Percentiles rank a stretch among this genome's conserved stretches.
Conservation (phyloP, 2,329 filamentous ascomycete species). For the Talaromyces albobiverticillius region DNA sequence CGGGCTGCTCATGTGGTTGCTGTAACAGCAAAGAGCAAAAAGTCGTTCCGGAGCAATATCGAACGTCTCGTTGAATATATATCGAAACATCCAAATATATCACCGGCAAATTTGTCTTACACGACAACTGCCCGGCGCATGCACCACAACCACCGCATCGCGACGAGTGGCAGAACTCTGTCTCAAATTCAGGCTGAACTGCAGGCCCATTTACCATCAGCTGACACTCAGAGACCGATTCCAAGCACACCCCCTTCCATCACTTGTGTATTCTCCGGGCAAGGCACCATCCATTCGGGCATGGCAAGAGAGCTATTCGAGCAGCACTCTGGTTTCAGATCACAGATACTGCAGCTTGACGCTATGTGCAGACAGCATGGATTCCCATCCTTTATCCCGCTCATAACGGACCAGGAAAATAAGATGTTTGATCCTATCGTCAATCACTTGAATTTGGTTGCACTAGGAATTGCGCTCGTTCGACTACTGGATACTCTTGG, state of each 20-base stretch:
- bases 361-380: conserved; percentile 23
- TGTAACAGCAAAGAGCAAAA: conserved; percentile 52
- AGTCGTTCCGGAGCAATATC: conserved; percentile 43
- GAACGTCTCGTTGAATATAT: background rate
- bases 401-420: conserved; percentile 18
- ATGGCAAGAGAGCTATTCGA: conserved; percentile 29
- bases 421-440: conserved; percentile 14
- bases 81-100: conserved; percentile 37
- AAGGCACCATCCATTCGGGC: conserved; percentile 24
- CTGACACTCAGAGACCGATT: background rate
- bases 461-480: conserved; percentile 37
- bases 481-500: conserved; percentile 22
- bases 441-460: conserved; percentile 33
- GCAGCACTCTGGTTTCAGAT: conserved; percentile 23
- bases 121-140: conserved; percentile 61
- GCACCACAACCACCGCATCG: conserved; percentile 43
- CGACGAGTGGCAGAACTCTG: conserved; percentile 1
- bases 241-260: conserved; percentile 16
- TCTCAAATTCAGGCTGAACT: conserved; percentile 20
- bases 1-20: conserved; percentile 53
- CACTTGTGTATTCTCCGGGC: conserved; percentile 34
- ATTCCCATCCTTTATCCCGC: conserved; percentile 29
- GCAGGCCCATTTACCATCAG: background rate
- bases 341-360: conserved; percentile 29
- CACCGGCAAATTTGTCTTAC: conserved; percentile 57